A percentile compares a stretch with the other conserved stretches of the same genome.
Evolutionary conservation across 2,329 filamentous ascomycete genomes (phyloP).

Genomic region (Cordyceps pruinosa): DNA sequence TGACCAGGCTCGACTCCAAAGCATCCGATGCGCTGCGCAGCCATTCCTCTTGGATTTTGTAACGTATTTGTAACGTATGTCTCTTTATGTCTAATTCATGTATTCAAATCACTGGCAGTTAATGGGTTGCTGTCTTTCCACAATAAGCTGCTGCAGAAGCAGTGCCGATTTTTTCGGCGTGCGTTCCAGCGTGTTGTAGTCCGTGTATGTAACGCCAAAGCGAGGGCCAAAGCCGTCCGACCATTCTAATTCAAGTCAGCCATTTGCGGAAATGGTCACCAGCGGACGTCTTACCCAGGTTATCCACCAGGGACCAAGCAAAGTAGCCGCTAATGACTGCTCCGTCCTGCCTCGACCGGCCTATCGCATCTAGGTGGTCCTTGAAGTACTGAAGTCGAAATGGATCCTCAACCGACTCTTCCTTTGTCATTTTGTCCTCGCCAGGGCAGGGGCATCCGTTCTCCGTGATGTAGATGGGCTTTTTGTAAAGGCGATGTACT

Average conservation of each 20-base stretch:
- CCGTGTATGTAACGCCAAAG: constrained; percentile 32
- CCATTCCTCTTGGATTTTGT: constrained; percentile 18
- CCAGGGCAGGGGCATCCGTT: constrained; percentile 31
- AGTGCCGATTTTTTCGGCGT: constrained; percentile 32
- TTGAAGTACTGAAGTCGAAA: constrained; percentile 32
- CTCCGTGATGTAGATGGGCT: constrained; percentile 25
- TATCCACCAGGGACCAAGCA: constrained; percentile 30
- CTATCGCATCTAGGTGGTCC: constrained; percentile 32
- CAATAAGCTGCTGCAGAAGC: constrained; percentile 23
- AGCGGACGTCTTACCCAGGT: constrained; percentile 24
- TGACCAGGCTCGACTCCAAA: constrained; percentile 35
- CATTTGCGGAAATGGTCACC: not conserved
- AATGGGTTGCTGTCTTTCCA: constrained; percentile 14
- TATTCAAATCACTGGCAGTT: not conserved
- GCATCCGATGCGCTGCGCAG: constrained; percentile 34
- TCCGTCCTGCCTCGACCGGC: constrained; percentile 21
- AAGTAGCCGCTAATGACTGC: constrained; percentile 26
- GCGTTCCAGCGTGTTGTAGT: constrained; percentile 30
- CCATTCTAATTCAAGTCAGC: constrained; percentile 22
- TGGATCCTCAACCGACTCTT: constrained; percentile 29
- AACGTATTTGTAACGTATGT: not conserved
- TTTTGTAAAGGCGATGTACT: constrained; percentile 20
- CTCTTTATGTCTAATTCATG: not conserved
- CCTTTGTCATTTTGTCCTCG: constrained; percentile 26
- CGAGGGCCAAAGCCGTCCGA: constrained; percentile 32